Conservation (phyloP, 768 basidiomycete genomes). For the Russula sp. region DNA sequence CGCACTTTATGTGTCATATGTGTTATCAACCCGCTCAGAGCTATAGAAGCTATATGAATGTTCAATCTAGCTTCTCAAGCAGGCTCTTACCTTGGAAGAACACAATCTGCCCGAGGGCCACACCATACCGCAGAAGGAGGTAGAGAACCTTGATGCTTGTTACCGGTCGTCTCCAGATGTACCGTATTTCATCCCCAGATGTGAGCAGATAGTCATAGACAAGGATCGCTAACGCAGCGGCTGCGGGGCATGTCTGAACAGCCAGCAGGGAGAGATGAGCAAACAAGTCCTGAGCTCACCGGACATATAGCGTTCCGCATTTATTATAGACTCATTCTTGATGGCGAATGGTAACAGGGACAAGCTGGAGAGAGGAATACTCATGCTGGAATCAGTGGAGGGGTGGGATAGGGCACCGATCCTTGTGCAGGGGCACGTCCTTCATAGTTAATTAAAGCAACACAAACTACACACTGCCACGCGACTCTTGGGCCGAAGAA, state of each 20-base stretch:
- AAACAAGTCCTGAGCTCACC: not conserved
- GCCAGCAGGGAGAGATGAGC: not conserved
- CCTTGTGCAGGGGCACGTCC: not conserved
- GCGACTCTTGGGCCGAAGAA: not conserved
- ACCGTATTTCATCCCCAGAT: conserved; percentile 36
- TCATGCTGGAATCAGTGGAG: not conserved
- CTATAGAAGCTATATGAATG: not conserved
- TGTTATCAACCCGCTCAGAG: conserved; percentile 9
- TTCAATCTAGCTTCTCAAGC: not conserved
- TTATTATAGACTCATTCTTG: not conserved
- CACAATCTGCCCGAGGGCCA: conserved; percentile 28
- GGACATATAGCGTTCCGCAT: conserved; percentile 12
- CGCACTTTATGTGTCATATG: conserved; percentile 8
- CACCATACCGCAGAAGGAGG: conserved; percentile 38
- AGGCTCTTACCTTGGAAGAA: conserved; percentile 29
- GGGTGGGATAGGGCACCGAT: not conserved
- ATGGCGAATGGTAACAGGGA: conserved; percentile 4
- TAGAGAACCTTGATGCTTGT: conserved; percentile 37
- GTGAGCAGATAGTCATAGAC: conserved; percentile 41
- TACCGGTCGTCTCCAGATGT: conserved; percentile 37
- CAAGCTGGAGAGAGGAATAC: not conserved
- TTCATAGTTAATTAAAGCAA: conserved; percentile 10
- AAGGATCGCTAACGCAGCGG: conserved; percentile 32
- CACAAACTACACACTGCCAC: not conserved
- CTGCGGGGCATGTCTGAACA: conserved; percentile 23